phyloP scores from a whole-genome alignment of 805 yeast species.

The Saturnispora hagleri region DNA sequence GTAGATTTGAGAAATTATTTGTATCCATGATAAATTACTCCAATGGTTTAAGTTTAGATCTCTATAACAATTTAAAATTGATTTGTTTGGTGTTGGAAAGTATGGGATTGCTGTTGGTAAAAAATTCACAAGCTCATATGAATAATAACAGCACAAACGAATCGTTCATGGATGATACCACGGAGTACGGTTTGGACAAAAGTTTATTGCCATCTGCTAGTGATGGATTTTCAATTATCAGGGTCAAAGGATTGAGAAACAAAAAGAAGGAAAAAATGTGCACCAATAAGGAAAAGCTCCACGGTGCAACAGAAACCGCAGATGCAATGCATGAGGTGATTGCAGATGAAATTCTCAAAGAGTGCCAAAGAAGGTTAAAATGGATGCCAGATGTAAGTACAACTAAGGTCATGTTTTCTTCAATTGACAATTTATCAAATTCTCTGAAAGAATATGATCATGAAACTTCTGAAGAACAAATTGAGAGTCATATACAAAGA shows the following conservation, averaged over 20 bases:
- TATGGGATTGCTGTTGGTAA: slow-evolving; percentile 63
- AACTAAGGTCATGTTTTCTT: background rate
- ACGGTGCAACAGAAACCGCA: background rate
- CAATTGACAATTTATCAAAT: background rate
- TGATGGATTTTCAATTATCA: slow-evolving; percentile 40
- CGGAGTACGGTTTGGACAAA: background rate
- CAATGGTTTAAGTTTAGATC: slow-evolving; percentile 33
- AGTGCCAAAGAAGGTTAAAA: slow-evolving; percentile 2
- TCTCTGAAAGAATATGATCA: background rate
- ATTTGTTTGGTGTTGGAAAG: slow-evolving; percentile 57
- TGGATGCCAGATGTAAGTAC: slow-evolving; percentile 8
- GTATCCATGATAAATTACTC: slow-evolving; percentile 27
- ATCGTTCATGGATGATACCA: slow-evolving; percentile 4
- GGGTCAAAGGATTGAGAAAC: slow-evolving; percentile 72
- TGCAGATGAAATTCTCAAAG: slow-evolving; percentile 7
- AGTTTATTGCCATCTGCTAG: slow-evolving; percentile 12
- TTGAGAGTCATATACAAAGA: background rate
- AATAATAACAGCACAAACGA: background rate
- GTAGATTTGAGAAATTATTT: slow-evolving; percentile 16
- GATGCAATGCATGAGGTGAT: slow-evolving; percentile 11
- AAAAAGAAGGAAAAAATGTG: slow-evolving; percentile 27
- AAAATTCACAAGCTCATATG: slow-evolving; percentile 12
- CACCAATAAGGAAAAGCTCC: background rate
- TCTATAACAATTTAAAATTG: slow-evolving; percentile 33
- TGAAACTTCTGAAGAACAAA: background rate